These are phyloP conservation scores for Aspergillus pseudotamarii DNA, from an alignment of 2,329 filamentous ascomycete genomes.

Conservation along the genomic window DNA sequence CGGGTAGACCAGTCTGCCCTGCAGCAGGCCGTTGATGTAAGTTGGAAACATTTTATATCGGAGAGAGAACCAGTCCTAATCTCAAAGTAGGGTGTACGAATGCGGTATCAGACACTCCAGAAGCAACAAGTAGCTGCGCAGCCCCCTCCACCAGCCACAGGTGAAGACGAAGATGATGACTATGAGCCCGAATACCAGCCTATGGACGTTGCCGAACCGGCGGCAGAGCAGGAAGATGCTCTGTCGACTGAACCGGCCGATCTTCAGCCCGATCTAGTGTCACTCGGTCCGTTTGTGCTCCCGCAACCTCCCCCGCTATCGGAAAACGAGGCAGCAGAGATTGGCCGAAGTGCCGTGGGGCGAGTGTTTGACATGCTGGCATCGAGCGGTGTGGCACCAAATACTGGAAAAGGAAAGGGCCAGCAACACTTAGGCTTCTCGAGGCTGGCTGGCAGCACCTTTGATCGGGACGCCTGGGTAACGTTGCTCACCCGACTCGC, in stretches of 20 bases:
- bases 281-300: conserved; percentile 76
- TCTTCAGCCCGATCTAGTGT: conserved; percentile 59
- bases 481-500: conserved; percentile 84
- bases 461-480: conserved; percentile 87
- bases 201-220: conserved; percentile 55
- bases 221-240: conserved; percentile 61
- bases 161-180: conserved; percentile 77
- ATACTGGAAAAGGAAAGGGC: conserved; percentile 52
- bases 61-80: conserved; percentile 16
- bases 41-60: conserved; percentile 16
- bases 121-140: conserved; percentile 40
- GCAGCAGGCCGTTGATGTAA: conserved; percentile 71
- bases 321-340: conserved; percentile 69
- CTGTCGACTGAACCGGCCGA: conserved; percentile 76
- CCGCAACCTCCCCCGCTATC: conserved; percentile 75
- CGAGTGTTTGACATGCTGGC: conserved; percentile 79
- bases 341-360: conserved; percentile 72
- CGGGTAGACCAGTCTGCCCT: conserved; percentile 71
- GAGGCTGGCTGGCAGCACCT: conserved; percentile 78
- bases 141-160: conserved; percentile 27
- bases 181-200: conserved; percentile 87
- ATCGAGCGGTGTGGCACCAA: conserved; percentile 67
- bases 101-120: conserved; percentile 40
- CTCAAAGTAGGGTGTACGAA: conserved; percentile 39
- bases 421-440: conserved; percentile 72